Percentiles rank a stretch among this genome's conserved stretches.
phyloP scores from a whole-genome alignment of 1,284 basidiomycete genomes.

The Boletellus deceptivus region DNA sequence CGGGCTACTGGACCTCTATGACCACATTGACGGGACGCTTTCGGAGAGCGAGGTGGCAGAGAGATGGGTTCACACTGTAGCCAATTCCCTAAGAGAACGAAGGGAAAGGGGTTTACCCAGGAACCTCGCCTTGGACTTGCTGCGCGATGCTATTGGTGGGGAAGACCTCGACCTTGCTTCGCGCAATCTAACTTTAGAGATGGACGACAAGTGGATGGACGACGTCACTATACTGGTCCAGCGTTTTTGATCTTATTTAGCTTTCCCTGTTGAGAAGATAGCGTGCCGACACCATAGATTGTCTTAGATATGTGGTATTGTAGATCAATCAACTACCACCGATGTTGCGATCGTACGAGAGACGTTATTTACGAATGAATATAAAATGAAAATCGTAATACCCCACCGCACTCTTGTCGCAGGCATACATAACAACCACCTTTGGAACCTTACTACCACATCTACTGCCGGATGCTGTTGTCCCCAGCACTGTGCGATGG shows the following conservation, averaged over 20 bases:
- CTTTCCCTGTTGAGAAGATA: background rate
- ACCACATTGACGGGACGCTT: slow-evolving; percentile 34
- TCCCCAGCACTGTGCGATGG: slow-evolving; percentile 12
- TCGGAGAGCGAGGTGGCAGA: slow-evolving; percentile 38
- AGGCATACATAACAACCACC: background rate
- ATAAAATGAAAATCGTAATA: slow-evolving; percentile 12
- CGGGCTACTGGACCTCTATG: slow-evolving; percentile 55
- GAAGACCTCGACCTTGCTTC: slow-evolving; percentile 49
- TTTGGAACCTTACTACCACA: background rate
- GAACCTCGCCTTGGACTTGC: slow-evolving; percentile 51
- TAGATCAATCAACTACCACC: background rate
- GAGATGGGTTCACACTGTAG: slow-evolving; percentile 43
- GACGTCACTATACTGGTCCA: slow-evolving; percentile 64
- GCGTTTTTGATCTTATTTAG: slow-evolving; percentile 27
- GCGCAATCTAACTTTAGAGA: slow-evolving; percentile 61
- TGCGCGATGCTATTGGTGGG: slow-evolving; percentile 60
- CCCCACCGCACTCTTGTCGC: background rate
- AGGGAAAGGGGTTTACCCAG: slow-evolving; percentile 8
- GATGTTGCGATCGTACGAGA: slow-evolving; percentile 12
- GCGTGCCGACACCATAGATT: slow-evolving; percentile 1
- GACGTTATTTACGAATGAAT: slow-evolving; percentile 15
- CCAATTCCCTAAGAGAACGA: slow-evolving; percentile 20
- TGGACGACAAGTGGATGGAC: slow-evolving; percentile 65
- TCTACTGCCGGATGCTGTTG: slow-evolving; percentile 16
- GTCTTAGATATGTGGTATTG: slow-evolving; percentile 13